Percentiles rank a stretch among this genome's conserved stretches.
phyloP scores from a whole-genome alignment of 768 basidiomycete species.

The Steccherinum ochraceum region DNA sequence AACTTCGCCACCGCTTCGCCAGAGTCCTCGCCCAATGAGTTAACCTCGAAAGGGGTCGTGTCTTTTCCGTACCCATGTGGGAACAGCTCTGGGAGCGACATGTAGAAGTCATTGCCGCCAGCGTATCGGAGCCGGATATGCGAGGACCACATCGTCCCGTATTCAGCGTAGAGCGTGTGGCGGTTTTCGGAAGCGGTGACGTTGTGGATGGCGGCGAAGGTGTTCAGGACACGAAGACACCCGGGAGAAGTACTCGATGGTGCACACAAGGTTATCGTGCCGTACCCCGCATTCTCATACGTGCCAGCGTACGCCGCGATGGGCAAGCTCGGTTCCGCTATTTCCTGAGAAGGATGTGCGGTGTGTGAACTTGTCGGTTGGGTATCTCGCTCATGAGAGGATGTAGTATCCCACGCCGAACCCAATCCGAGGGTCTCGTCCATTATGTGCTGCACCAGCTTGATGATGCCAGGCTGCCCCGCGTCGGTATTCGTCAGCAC shows the following conservation, averaged over 20 bases:
- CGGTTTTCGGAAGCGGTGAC: not conserved
- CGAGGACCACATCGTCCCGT: conserved; percentile 30
- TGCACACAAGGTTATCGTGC: conserved; percentile 30
- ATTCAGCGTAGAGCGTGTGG: conserved; percentile 21
- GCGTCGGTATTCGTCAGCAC: conserved; percentile 17
- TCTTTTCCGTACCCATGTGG: conserved; percentile 33
- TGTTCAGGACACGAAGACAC: conserved; percentile 19
- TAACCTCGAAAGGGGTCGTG: conserved; percentile 16
- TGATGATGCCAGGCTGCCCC: conserved; percentile 2
- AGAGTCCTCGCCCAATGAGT: not conserved
- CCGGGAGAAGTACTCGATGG: conserved; percentile 16
- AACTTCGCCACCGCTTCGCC: too few species aligned
- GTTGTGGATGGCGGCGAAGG: conserved; percentile 24
- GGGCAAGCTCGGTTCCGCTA: not conserved
- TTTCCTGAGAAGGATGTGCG: not conserved
- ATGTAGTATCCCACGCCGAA: not conserved
- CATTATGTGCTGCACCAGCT: conserved; percentile 8
- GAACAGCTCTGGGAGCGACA: conserved; percentile 23
- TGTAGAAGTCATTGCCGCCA: conserved; percentile 16
- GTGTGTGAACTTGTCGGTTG: too few species aligned
- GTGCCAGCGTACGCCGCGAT: conserved; percentile 29
- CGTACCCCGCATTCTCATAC: conserved; percentile 33
- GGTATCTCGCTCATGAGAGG: too few species aligned
- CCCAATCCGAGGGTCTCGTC: conserved; percentile 6
- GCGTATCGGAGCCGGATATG: conserved; percentile 27